Conservation (phyloP, 2,329 filamentous ascomycete genomes). For the Talaromyces marneffei region DNA sequence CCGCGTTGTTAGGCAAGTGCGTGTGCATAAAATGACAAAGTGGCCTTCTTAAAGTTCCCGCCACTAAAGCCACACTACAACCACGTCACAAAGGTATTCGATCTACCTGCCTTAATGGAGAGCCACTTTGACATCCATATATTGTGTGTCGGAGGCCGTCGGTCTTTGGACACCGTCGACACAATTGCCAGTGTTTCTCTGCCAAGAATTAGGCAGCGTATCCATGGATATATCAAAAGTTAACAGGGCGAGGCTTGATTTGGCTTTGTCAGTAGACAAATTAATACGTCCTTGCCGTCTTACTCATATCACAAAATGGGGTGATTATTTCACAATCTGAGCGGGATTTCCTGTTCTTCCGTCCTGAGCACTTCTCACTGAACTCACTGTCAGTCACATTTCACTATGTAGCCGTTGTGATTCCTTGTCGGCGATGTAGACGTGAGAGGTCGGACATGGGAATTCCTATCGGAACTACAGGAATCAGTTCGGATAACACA, state of each 20-base stretch:
- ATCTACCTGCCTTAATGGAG: no score
- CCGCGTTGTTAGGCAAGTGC: not conserved
- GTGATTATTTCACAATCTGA: not conserved
- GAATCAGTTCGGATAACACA: not conserved
- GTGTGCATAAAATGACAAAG: not conserved
- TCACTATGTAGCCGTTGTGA: not conserved
- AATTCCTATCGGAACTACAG: not conserved
- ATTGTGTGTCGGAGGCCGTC: no score
- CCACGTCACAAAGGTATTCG: no score
- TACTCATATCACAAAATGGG: not conserved
- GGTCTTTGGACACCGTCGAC: not conserved
- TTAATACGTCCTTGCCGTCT: not conserved
- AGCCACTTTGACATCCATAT: not conserved
- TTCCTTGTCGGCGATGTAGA: not conserved
- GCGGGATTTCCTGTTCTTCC: not conserved
- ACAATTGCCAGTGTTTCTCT: not conserved
- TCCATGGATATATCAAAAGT: not conserved
- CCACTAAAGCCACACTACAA: not conserved
- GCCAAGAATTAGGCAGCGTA: not conserved
- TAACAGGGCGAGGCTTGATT: not conserved
- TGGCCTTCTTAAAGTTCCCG: not conserved
- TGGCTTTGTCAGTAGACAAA: not conserved
- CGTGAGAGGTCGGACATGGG: not conserved
- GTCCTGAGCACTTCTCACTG: not conserved
- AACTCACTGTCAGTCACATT: not conserved